Base-by-base conservation (phyloP, 306 rosid genomes). In the Cucumis cinereus region DNA sequence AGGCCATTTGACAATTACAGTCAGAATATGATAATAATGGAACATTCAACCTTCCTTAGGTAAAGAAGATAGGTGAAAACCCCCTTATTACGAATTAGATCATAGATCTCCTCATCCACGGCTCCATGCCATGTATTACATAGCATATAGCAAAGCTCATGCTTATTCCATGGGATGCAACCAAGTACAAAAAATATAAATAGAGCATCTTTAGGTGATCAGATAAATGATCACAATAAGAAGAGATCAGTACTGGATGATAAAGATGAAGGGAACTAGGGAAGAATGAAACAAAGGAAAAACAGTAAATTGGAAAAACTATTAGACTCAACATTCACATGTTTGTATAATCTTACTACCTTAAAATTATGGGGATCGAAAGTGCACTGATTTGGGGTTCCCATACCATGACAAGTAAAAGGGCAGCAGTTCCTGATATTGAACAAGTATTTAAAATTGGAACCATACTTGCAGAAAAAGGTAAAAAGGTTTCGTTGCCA, bases 331-430 rank as follows among this genome's bases (percentile, higher is more conserved):
- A 45, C 61, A 26, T 72, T 68, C 76, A 52, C 76, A 72, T 30
- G 63, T 20, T 20, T 20, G 72, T 68, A 69, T 64, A 77, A 60
- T 35, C 58, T 53, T 23, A 15, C 43, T 88, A 95, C 99, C 99
- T 90, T 79, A 95, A 82, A 74, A 90, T 84, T 50, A 90, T 43
- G 35, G 96, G 77, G 82, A 95, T 93, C 40, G 98, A 79, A 75
- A 92, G 87, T 81, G 85, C 79, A 81, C 89, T 81, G 78, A 89
- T 88, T 82, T 81, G 86, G 62, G 97, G 97, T 86, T 81, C 88
- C 99, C 99, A 95, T 74, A 92, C 92, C 86, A 90, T 85, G 80
- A 95, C 86, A 72, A 95, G 98, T 73, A 95, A 84, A 96, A 95
- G 86, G 50, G 91, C 93, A 86, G 98, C 99, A 79, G 97, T 92